These are phyloP conservation scores for Aspergillus unguis DNA, from an alignment of 2,329 filamentous ascomycete genomes.

Conservation along the genomic window DNA sequence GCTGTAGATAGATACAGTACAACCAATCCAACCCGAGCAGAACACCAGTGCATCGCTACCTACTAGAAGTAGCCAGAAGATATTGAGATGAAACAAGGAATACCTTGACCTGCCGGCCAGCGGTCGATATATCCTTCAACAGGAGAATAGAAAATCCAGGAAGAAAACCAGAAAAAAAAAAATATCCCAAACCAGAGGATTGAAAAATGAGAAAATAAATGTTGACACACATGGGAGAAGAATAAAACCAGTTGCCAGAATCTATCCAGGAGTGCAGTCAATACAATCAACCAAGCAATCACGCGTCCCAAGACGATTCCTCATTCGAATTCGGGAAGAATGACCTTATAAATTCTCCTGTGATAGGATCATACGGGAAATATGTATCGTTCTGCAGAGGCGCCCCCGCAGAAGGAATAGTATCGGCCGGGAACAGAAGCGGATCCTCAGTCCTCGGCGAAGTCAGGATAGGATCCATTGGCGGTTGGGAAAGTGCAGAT, in stretches of 20 bases:
- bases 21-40: too few species aligned
- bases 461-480: neutral
- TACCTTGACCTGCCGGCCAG: neutral
- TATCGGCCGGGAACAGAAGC: neutral
- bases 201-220: neutral
- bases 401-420: neutral
- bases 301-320: slow-evolving; percentile 26
- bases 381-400: slow-evolving; percentile 23
- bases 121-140: neutral
- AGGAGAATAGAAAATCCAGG: neutral
- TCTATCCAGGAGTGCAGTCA: too few species aligned
- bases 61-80: too few species aligned
- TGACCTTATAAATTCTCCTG: slow-evolving; percentile 38
- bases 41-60: too few species aligned
- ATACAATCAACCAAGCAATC: neutral
- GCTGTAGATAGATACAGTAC: too few species aligned
- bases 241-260: neutral
- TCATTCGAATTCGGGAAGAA: slow-evolving; percentile 33
- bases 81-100: too few species aligned
- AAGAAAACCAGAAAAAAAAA: neutral
- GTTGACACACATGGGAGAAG: neutral
- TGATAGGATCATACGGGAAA: slow-evolving; percentile 41
- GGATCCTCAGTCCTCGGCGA: neutral
- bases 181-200: neutral
- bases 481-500: neutral